A percentile compares a stretch with the other conserved stretches of the same genome.
Conservation (phyloP, 179 eudicot species). For the Silene coronaria region DNA sequence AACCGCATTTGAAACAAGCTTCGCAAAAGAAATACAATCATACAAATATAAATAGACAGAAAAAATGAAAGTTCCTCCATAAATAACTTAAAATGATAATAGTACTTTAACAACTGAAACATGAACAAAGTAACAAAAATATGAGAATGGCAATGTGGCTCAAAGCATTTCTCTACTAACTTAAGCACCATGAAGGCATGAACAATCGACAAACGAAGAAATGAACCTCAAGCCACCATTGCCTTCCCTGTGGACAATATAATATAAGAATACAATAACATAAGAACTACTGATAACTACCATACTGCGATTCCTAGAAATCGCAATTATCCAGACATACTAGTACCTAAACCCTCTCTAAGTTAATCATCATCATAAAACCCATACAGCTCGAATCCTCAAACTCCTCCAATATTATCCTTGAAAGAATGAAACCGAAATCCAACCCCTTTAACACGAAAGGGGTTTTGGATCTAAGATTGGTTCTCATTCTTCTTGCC, state of each 20-base stretch:
- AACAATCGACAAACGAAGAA: conserved; percentile 7
- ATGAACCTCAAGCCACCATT: conserved; percentile 21
- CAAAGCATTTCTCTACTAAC: conserved; percentile 9
- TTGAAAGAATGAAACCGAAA: too few species aligned
- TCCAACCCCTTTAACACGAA: neutral
- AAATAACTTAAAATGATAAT: conserved; percentile 11
- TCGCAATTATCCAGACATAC: conserved; percentile 21
- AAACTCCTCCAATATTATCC: neutral
- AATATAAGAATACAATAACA: conserved; percentile 15
- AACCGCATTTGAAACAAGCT: neutral
- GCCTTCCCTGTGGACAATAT: conserved; percentile 19
- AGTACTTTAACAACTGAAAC: conserved; percentile 28
- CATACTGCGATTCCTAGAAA: conserved; percentile 19
- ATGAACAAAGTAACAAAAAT: conserved; percentile 27
- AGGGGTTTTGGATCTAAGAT: conserved; percentile 13
- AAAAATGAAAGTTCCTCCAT: conserved; percentile 20
- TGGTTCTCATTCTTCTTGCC: conserved; percentile 56
- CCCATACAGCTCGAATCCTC: conserved; percentile 21
- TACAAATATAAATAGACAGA: neutral
- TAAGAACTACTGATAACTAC: conserved; percentile 16
- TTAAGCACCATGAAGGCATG: neutral
- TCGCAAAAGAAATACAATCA: neutral
- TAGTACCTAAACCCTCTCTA: conserved; percentile 14
- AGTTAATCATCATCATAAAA: conserved; percentile 7
- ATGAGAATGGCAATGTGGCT: conserved; percentile 22